Percentiles rank a stretch among this genome's conserved stretches.
Evolutionary conservation across 176 grass and related monocot genomes (phyloP).

Genomic region (Microstegium vimineum): DNA sequence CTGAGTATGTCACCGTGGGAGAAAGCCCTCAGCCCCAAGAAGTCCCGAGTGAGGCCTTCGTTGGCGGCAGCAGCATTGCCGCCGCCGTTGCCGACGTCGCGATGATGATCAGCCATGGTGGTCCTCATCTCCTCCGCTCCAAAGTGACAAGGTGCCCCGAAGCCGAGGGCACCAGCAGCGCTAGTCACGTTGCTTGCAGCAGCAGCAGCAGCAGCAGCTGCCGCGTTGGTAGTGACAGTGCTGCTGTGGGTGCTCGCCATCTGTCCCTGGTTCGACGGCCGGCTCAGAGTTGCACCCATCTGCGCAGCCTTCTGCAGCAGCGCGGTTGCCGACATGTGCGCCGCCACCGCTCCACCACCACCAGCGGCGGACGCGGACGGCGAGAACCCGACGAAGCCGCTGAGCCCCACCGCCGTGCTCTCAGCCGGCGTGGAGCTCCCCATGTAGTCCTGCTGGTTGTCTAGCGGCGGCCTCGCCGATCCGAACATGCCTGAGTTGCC

Average conservation of each 20-base stretch:
- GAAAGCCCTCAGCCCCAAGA: slow-evolving; percentile 76
- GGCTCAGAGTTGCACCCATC: slow-evolving; percentile 88
- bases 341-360: slow-evolving; percentile 14
- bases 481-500: slow-evolving; percentile 28
- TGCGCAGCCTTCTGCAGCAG: slow-evolving; percentile 94
- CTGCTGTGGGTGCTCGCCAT: slow-evolving; percentile 60
- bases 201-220: slow-evolving; percentile 28
- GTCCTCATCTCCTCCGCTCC: slow-evolving; percentile 10
- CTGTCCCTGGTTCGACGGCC: slow-evolving; percentile 55
- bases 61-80: slow-evolving; percentile 24
- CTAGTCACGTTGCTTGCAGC: slow-evolving; percentile 18
- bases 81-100: slow-evolving; percentile 31
- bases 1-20: slow-evolving; percentile 75
- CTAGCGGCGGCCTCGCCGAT: slow-evolving; percentile 27
- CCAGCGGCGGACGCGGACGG: slow-evolving; percentile 29
- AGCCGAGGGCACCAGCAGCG: slow-evolving; percentile 20
- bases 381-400: slow-evolving; percentile 26
- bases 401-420: slow-evolving; percentile 20
- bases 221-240: background rate
- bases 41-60: slow-evolving; percentile 77
- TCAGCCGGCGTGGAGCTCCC: slow-evolving; percentile 46
- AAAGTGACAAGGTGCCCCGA: slow-evolving; percentile 21
- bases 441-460: slow-evolving; percentile 42
- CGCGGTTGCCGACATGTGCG: slow-evolving; percentile 98
- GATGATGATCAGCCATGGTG: background rate